A percentile compares a stretch with the other conserved stretches of the same genome.
These are phyloP conservation scores for Colletotrichum abscissum DNA, from an alignment of 2,329 filamentous ascomycete genomes.

Conservation along the genomic window DNA sequence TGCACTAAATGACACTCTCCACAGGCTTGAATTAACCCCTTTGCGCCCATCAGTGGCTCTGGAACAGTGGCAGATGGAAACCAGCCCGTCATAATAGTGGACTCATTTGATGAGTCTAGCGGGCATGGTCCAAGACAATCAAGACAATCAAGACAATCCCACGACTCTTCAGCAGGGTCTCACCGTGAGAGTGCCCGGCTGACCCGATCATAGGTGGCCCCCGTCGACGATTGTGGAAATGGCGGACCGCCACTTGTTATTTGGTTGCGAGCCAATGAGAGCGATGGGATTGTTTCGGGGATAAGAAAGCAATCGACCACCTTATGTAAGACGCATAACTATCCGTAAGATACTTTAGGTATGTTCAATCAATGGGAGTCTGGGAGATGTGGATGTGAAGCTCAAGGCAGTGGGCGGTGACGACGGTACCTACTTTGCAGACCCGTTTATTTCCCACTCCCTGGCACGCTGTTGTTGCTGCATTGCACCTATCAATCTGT, in stretches of 20 bases:
- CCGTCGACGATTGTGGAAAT: background rate
- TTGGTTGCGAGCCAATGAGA: slow-evolving; percentile 3
- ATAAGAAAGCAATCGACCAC: background rate
- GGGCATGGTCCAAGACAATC: slow-evolving; percentile 14
- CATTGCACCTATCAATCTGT: background rate
- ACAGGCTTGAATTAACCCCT: background rate
- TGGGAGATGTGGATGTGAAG: too few relatives aligned
- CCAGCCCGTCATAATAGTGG: slow-evolving; percentile 28
- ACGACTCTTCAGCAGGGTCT: slow-evolving; percentile 20
- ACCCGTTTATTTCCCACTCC: slow-evolving; percentile 1
- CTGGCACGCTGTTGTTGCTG: background rate
- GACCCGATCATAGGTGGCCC: slow-evolving; percentile 20
- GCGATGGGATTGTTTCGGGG: background rate
- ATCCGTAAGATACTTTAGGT: too few relatives aligned
- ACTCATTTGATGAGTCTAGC: background rate
- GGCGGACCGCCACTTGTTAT: background rate
- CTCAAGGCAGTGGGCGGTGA: background rate
- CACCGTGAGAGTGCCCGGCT: slow-evolving; percentile 31
- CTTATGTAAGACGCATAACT: slow-evolving; percentile 20
- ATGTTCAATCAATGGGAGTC: too few relatives aligned
- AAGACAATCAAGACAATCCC: slow-evolving; percentile 8
- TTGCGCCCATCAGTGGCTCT: slow-evolving; percentile 1
- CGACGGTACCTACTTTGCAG: background rate
- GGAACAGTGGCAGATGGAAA: background rate
- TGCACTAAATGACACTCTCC: slow-evolving; percentile 3